These are phyloP conservation scores for Candida albicans DNA, from an alignment of 1,139 yeast species.

Conservation along the genomic window DNA sequence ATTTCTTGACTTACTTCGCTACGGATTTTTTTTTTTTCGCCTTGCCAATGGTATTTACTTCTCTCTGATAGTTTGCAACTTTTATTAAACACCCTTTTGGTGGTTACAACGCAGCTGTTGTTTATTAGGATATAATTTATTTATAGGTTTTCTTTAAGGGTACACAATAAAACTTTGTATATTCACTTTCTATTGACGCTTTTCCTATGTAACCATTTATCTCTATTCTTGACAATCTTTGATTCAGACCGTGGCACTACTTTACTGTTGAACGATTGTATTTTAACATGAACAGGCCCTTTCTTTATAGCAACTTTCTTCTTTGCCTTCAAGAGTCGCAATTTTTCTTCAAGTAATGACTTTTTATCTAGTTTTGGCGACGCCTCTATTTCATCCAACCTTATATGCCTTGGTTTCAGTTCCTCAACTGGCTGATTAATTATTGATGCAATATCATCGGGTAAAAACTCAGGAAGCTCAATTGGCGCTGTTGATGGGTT, in stretches of 20 bases:
- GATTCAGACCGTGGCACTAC: slow-evolving; percentile 49
- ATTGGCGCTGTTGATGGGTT: too few species aligned
- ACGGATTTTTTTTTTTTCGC: background rate
- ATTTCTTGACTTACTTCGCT: background rate
- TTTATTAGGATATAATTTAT: too few species aligned
- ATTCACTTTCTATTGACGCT: slow-evolving; percentile 40
- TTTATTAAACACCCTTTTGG: too few species aligned
- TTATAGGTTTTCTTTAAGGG: too few species aligned
- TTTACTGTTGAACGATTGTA: slow-evolving; percentile 31
- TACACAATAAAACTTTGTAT: too few species aligned
- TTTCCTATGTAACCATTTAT: slow-evolving; percentile 63
- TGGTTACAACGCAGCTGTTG: too few species aligned
- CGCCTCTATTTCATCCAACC: slow-evolving; percentile 40
- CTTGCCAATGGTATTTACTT: too few species aligned
- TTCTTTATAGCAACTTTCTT: slow-evolving; percentile 41
- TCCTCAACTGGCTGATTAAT: slow-evolving; percentile 18
- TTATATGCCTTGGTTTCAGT: slow-evolving; percentile 28
- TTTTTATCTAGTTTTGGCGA: slow-evolving; percentile 31
- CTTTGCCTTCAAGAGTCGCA: slow-evolving; percentile 37
- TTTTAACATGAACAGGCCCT: slow-evolving; percentile 60
- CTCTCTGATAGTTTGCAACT: too few species aligned
- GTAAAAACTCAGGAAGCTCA: slow-evolving; percentile 51
- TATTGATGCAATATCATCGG: slow-evolving; percentile 45
- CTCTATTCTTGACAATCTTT: slow-evolving; percentile 42
- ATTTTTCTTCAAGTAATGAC: slow-evolving; percentile 15